Evolutionary conservation across 805 yeast species (phyloP).

Genomic region (Zygosaccharomyces rouxii): DNA sequence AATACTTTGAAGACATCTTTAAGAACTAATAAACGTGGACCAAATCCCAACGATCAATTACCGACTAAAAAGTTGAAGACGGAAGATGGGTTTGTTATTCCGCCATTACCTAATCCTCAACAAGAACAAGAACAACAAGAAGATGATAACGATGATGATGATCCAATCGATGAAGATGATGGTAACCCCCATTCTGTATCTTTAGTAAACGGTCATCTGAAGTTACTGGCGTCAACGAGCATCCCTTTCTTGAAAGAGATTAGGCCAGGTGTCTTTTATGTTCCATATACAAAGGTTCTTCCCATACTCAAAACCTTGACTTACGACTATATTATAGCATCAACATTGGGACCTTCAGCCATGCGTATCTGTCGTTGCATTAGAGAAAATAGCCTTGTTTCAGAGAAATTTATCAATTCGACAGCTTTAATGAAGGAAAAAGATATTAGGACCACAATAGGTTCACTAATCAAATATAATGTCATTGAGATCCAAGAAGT

Average conservation of each 20-base stretch:
- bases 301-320: conserved; percentile 45
- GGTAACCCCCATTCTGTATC: conserved; percentile 31
- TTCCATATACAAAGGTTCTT: conserved; percentile 55
- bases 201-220: conserved; percentile 60
- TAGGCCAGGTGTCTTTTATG: conserved; percentile 52
- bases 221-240: conserved; percentile 48
- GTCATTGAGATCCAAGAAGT: conserved; percentile 87
- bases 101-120: conserved; percentile 29
- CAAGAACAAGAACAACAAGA: conserved; percentile 26
- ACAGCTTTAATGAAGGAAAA: conserved; percentile 72
- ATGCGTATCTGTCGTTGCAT: conserved; percentile 75
- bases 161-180: conserved; percentile 35
- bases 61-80: conserved; percentile 40
- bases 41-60: conserved; percentile 24
- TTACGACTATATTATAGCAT: conserved; percentile 54
- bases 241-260: conserved; percentile 59
- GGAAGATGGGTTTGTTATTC: conserved; percentile 36
- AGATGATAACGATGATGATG: conserved; percentile 29
- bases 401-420: conserved; percentile 78
- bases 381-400: conserved; percentile 62
- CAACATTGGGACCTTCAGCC: conserved; percentile 61
- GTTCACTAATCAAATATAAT: conserved; percentile 62
- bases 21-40: conserved; percentile 35
- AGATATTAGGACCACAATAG: conserved; percentile 67
- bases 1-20: conserved; percentile 44